Conservation (phyloP, 139 green algal genomes). For the Pseudopediastrum boryanum region DNA sequence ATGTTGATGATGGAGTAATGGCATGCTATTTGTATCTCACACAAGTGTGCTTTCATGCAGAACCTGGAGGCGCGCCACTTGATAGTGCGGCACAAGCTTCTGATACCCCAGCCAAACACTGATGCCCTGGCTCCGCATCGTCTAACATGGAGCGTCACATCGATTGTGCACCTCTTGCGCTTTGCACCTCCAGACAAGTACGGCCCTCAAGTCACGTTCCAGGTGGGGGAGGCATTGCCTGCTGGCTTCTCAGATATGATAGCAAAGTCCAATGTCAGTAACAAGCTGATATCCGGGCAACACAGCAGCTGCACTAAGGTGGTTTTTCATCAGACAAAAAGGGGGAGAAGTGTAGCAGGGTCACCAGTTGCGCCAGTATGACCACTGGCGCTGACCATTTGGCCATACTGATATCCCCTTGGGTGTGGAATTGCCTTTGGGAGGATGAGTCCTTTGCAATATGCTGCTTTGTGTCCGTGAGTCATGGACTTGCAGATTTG, state of each 20-base stretch:
- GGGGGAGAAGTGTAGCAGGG: background rate
- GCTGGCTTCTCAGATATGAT: too few species aligned
- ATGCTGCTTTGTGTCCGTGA: too few species aligned
- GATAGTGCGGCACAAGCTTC: conserved; percentile 36
- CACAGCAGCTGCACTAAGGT: background rate
- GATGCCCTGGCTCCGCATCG: background rate
- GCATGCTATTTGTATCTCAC: too few species aligned
- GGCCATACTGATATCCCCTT: too few species aligned
- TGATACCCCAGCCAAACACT: conserved; percentile 30
- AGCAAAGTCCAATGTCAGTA: background rate
- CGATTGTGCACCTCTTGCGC: conserved; percentile 27
- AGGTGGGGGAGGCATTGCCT: conserved; percentile 8
- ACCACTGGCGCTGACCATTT: too few species aligned
- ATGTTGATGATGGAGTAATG: too few species aligned
- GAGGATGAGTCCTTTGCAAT: too few species aligned
- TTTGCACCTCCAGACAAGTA: conserved; percentile 7
- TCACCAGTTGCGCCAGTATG: background rate
- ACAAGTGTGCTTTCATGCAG: too few species aligned
- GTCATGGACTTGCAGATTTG: too few species aligned
- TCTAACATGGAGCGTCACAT: conserved; percentile 19
- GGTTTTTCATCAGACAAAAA: background rate
- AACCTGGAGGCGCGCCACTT: conserved; percentile 33
- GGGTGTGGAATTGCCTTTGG: too few species aligned
- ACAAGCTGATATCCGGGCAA: background rate
- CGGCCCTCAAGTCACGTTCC: conserved; percentile 12